Evolutionary conservation across 345 rosid species (phyloP).

Genomic region (Eucalyptus microcorys): DNA sequence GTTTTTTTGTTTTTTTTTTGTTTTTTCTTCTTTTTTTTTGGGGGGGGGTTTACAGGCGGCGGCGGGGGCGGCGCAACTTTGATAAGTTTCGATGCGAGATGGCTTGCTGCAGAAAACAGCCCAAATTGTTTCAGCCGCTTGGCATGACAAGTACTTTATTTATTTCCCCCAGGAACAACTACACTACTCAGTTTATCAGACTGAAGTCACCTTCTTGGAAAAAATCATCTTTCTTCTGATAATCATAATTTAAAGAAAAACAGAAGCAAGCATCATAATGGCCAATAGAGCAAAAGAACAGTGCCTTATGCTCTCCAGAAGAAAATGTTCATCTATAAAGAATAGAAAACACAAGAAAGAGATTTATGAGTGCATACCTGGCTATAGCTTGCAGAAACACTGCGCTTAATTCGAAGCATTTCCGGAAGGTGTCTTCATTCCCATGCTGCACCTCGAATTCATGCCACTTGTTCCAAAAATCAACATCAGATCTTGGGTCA

Average conservation of each 20-base stretch:
- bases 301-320: neutral
- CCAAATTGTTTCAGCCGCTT: neutral
- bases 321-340: neutral
- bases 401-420: slow-evolving; percentile 84
- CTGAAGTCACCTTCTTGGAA: neutral
- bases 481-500: slow-evolving; percentile 80
- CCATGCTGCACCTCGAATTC: slow-evolving; percentile 94
- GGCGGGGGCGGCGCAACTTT: neutral
- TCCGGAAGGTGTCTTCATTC: slow-evolving; percentile 96
- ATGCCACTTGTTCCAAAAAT: slow-evolving; percentile 92
- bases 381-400: slow-evolving; percentile 87
- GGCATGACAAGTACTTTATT: neutral
- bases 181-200: neutral
- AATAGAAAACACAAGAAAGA: neutral
- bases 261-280: neutral
- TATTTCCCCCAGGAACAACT: neutral
- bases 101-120: neutral
- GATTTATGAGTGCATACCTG: slow-evolving; percentile 34
- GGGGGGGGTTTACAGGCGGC: no score
- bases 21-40: neutral
- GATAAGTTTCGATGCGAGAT: neutral
- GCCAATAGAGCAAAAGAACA: neutral
- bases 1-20: no score
- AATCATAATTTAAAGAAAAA: neutral
- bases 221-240: neutral